Evolutionary conservation across 768 basidiomycete species (phyloP).

Genomic region (Collybia nuda): DNA sequence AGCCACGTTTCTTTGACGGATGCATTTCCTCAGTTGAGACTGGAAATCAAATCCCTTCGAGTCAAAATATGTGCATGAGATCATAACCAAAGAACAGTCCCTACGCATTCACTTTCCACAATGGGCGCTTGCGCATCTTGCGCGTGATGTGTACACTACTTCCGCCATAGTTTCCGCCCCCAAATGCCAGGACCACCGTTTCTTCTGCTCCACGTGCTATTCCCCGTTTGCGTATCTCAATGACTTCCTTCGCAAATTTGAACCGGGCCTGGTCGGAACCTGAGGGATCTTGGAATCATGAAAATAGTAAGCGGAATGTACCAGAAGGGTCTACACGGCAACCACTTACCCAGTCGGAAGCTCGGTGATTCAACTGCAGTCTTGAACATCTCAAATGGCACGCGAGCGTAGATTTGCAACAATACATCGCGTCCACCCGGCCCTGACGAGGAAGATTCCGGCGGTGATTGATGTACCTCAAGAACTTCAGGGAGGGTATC

Average conservation of each 20-base stretch:
- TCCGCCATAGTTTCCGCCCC: conserved; percentile 62
- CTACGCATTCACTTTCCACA: conserved; percentile 82
- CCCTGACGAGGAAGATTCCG: conserved; percentile 35
- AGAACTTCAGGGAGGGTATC: conserved; percentile 69
- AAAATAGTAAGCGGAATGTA: conserved; percentile 17
- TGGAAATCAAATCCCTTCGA: conserved; percentile 6
- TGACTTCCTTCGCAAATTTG: conserved; percentile 89
- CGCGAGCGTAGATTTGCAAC: conserved; percentile 71
- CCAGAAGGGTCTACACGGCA: not conserved
- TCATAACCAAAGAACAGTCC: conserved; percentile 20
- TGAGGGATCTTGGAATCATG: conserved; percentile 26
- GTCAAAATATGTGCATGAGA: conserved; percentile 9
- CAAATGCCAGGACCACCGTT: conserved; percentile 91
- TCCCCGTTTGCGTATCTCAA: conserved; percentile 80
- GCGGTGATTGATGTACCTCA: conserved; percentile 43
- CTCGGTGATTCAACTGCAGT: conserved; percentile 74
- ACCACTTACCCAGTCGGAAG: conserved; percentile 72
- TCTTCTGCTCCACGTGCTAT: conserved; percentile 77
- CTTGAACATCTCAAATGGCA: conserved; percentile 90
- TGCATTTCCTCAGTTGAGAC: not conserved
- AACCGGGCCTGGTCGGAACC: conserved; percentile 86
- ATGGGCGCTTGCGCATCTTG: conserved; percentile 80
- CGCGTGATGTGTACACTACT: conserved; percentile 87
- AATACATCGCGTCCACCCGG: conserved; percentile 66
- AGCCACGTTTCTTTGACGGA: conserved; percentile 29